A percentile compares a stretch with the other conserved stretches of the same genome.
Conservation (phyloP, 805 yeast species). For the Schwanniomyces vanrijiae region DNA sequence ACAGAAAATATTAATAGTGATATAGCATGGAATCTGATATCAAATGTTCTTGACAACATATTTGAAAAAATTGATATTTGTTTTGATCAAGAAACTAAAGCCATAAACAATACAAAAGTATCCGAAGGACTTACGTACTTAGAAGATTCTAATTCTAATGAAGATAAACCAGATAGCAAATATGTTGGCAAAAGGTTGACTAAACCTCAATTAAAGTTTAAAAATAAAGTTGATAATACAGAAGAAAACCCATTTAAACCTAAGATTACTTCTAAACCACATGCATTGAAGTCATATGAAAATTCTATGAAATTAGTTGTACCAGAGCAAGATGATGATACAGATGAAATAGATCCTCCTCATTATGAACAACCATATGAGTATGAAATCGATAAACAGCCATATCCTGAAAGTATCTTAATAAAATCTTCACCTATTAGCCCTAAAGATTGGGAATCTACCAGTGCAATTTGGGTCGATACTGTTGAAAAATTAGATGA, state of each 20-base stretch:
- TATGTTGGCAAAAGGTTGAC: slow-evolving; percentile 29
- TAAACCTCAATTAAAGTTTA: slow-evolving; percentile 73
- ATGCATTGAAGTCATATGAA: slow-evolving; percentile 58
- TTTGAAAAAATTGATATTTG: slow-evolving; percentile 77
- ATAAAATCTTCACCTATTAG: slow-evolving; percentile 42
- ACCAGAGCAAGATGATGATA: slow-evolving; percentile 29
- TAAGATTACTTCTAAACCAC: slow-evolving; percentile 67
- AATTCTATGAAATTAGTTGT: slow-evolving; percentile 38
- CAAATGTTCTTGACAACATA: slow-evolving; percentile 63
- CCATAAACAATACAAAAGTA: slow-evolving; percentile 11
- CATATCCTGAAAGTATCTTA: slow-evolving; percentile 63
- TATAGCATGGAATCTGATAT: slow-evolving; percentile 60
- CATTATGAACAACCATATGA: slow-evolving; percentile 82
- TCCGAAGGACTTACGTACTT: slow-evolving; percentile 42
- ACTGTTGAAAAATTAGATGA: slow-evolving; percentile 46
- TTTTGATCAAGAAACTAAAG: slow-evolving; percentile 45
- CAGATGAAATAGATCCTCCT: slow-evolving; percentile 45
- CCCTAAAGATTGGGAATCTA: slow-evolving; percentile 62
- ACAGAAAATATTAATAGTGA: slow-evolving; percentile 41
- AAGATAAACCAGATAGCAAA: slow-evolving; percentile 8
- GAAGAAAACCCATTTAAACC: slow-evolving; percentile 79
- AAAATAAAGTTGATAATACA: slow-evolving; percentile 61
- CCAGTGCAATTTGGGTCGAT: slow-evolving; percentile 74
- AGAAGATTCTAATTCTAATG: slow-evolving; percentile 40
- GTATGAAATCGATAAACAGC: slow-evolving; percentile 66